Percentiles rank a stretch among this genome's conserved stretches.
Conservation (phyloP, 495 filamentous ascomycete genomes). For the Penicillium goetzii region DNA sequence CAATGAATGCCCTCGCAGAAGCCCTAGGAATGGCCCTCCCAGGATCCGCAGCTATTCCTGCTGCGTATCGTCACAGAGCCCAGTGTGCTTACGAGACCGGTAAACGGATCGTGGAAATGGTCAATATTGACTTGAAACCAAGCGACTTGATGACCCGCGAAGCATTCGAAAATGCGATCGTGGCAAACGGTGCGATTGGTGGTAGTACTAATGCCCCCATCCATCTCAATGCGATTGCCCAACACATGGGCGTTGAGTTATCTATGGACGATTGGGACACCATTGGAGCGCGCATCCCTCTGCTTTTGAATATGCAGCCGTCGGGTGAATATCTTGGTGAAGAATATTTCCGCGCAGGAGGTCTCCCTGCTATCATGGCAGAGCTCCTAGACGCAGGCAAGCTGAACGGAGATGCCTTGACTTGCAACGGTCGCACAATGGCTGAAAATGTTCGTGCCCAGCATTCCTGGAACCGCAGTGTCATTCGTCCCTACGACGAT, state of each 20-base stretch:
- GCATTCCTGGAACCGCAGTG: conserved; percentile 48
- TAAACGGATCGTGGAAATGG: conserved; percentile 58
- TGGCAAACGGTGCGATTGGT: conserved; percentile 56
- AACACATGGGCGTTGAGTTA: conserved; percentile 55
- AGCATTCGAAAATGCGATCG: conserved; percentile 60
- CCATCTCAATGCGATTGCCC: conserved; percentile 58
- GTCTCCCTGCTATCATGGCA: conserved; percentile 57
- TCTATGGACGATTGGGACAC: conserved; percentile 58
- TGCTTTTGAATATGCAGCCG: conserved; percentile 59
- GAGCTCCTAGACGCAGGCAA: conserved; percentile 54
- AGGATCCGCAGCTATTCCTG: conserved; percentile 58
- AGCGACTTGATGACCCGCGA: conserved; percentile 59
- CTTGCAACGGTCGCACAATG: conserved; percentile 48
- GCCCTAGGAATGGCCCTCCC: conserved; percentile 61
- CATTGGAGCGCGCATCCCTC: conserved; percentile 52
- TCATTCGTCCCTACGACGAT: conserved; percentile 49
- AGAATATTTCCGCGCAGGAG: conserved; percentile 58
- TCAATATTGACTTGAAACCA: conserved; percentile 55
- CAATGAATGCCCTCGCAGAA: conserved; percentile 61
- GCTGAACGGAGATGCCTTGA: conserved; percentile 44
- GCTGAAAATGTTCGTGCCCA: conserved; percentile 47
- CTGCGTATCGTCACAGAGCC: conserved; percentile 53
- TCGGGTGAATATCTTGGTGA: conserved; percentile 56
- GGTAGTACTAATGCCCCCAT: conserved; percentile 62
- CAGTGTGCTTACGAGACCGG: conserved; percentile 60